phyloP scores from a whole-genome alignment of 257 asterid genomes.

The Solanum piurae region DNA sequence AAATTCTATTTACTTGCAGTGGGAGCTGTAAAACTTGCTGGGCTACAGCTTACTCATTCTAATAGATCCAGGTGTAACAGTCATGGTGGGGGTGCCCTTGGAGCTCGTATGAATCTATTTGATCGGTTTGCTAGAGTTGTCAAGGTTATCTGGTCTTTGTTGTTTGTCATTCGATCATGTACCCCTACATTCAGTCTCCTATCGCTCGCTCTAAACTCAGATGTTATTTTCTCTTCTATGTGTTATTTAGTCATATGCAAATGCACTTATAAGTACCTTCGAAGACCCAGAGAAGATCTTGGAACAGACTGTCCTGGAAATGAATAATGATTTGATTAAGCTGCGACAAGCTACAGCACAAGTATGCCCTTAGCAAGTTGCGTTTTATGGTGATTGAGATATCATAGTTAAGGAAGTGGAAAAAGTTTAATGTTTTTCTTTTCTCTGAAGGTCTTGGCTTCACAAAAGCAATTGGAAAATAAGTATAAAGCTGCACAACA shows the following conservation, averaged over 20 bases:
- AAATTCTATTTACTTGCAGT: conserved; percentile 28
- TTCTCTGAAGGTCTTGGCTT: conserved; percentile 73
- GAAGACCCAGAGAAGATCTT: conserved; percentile 97
- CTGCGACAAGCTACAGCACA: conserved; percentile 99
- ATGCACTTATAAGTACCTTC: conserved; percentile 73
- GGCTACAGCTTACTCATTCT: conserved; percentile 36
- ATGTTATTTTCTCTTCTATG: not conserved
- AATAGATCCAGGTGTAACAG: conserved; percentile 32
- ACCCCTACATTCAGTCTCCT: conserved; percentile 4
- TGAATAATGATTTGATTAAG: conserved; percentile 85
- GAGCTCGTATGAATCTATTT: conserved; percentile 77
- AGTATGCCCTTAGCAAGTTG: conserved; percentile 29
- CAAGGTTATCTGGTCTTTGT: conserved; percentile 43
- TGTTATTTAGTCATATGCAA: conserved; percentile 61
- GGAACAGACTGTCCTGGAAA: conserved; percentile 89
- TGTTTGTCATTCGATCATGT: conserved; percentile 1
- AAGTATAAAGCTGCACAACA: conserved; percentile 78
- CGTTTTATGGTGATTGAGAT: not conserved
- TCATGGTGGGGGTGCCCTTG: conserved; percentile 64
- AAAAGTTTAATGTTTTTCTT: not conserved
- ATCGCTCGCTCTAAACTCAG: conserved; percentile 6
- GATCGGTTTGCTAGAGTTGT: conserved; percentile 93
- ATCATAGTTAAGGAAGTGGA: conserved; percentile 1
- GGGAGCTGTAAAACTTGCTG: conserved; percentile 41
- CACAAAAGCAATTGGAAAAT: conserved; percentile 90